A percentile compares a stretch with the other conserved stretches of the same genome.
phyloP scores from a whole-genome alignment of 2,329 filamentous ascomycete species.

The Nemania sp. region DNA sequence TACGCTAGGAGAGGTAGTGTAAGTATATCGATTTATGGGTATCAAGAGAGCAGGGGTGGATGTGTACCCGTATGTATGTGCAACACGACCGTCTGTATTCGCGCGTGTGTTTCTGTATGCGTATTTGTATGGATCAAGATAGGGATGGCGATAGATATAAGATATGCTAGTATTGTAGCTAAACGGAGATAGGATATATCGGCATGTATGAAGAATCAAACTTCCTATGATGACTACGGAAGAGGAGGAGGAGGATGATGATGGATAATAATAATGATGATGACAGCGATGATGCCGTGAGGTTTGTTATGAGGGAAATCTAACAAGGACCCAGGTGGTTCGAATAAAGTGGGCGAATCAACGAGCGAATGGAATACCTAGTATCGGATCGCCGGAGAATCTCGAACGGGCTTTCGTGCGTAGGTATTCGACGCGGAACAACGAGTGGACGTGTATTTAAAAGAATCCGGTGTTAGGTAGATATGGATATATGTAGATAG shows the following conservation, averaged over 20 bases:
- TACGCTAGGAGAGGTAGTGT: constrained; percentile 34
- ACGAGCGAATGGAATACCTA: constrained; percentile 19
- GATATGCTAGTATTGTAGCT: constrained; percentile 5
- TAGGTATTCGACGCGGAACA: background rate
- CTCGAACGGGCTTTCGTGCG: constrained; percentile 24
- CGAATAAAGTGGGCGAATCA: constrained; percentile 32
- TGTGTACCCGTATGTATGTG: constrained; percentile 16
- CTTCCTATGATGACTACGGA: background rate
- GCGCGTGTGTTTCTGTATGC: background rate
- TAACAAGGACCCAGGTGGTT: constrained; percentile 26
- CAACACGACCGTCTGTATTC: background rate
- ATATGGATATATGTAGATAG: background rate
- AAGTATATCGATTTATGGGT: constrained; percentile 35
- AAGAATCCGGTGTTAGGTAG: background rate
- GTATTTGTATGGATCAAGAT: background rate
- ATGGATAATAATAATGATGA: constrained; percentile 31
- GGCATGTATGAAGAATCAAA: constrained; percentile 2
- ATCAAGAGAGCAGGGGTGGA: constrained; percentile 23
- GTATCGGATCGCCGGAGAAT: constrained; percentile 31
- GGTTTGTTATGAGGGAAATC: constrained; percentile 27
- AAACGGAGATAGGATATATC: background rate
- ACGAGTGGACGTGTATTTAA: background rate
- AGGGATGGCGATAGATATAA: background rate
- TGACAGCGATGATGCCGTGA: constrained; percentile 29
- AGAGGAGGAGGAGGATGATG: constrained; percentile 5